Evolutionary conservation across 306 rosid species (phyloP), one percentile per base, ranked within the genome.

Genomic region (Alnus rubra): DNA sequence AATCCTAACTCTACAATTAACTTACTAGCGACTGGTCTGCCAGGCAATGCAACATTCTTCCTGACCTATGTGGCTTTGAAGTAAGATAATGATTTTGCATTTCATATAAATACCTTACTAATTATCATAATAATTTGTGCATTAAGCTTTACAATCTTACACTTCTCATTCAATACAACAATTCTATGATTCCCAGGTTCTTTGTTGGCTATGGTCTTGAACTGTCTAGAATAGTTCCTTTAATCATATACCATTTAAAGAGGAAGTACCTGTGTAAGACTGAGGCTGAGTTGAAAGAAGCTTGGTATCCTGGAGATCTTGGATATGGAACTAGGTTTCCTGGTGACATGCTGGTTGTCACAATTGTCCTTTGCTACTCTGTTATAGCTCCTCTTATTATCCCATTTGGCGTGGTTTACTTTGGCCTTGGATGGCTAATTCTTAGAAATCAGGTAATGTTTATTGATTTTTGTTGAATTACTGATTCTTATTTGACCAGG

Each of bases 141-240:
- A 23, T 9, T 59, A 59, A 23, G 47, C 4, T 59, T 30, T 50
- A 56, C 54, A 39, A 3, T 2, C 62, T 47, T 69, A 28, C 49
- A n/a, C 55, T 80, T 19, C 5, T 48, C 65, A 81, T 80, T 79
- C 76, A 79, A 60, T 60, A 74, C 70, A 15, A 28, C 69, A 2
- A 3, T 63, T 45, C 45, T 31, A 33, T 76, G 80, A 78, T 42
- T 75, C 48, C 79, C 84, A 96, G 99, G 89, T 93, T 93, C 76
- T 96, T 96, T 14, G 85, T 93, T 55, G 99, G 99, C 75, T 96
- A 93, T 75, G 99, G 99, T 71, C 98, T 96, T 39, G 97, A 96
- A 75, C 86, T 96, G 79, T 89, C 98, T 55, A 90, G 99, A 78
- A 1, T 93, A 71, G 87, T 96, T 80, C 99, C 99, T 83, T 89